These are phyloP conservation scores for Pulchroboletus neoregius DNA, from an alignment of 1,284 basidiomycete genomes.

Conservation along the genomic window DNA sequence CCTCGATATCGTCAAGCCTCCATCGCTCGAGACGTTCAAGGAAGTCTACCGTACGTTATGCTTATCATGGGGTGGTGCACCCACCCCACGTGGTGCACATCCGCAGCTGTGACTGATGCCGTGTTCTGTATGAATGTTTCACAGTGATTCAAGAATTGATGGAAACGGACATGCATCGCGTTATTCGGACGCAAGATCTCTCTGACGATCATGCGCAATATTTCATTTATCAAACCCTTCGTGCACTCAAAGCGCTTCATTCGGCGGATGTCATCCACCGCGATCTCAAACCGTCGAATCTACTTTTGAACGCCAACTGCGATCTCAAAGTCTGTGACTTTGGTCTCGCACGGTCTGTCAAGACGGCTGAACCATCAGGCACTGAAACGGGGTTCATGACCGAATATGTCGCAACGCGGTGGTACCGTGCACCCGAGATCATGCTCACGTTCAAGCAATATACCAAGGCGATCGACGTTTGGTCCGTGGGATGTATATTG, in stretches of 20 bases:
- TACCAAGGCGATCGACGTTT: constrained; percentile 91
- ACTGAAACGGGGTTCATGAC: constrained; percentile 90
- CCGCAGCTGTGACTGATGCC: constrained; percentile 11
- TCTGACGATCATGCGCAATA: constrained; percentile 77
- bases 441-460: constrained; percentile 98
- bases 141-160: constrained; percentile 73
- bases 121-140: neutral
- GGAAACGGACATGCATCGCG: constrained; percentile 73
- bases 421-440: constrained; percentile 94
- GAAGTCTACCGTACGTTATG: constrained; percentile 77
- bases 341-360: constrained; percentile 84
- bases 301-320: constrained; percentile 94
- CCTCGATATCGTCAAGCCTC: constrained; percentile 89
- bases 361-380: constrained; percentile 80
- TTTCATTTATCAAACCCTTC: constrained; percentile 85
- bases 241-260: constrained; percentile 91
- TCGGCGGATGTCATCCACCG: constrained; percentile 94
- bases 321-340: constrained; percentile 96
- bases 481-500: constrained; percentile 96
- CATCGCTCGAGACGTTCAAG: constrained; percentile 86
- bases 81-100: neutral
- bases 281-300: constrained; percentile 93
- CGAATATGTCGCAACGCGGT: constrained; percentile 90
- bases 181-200: constrained; percentile 76
- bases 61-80: neutral